Evolutionary conservation across 2,329 filamentous ascomycete genomes (phyloP).

Genomic region (Mycogone perniciosa): DNA sequence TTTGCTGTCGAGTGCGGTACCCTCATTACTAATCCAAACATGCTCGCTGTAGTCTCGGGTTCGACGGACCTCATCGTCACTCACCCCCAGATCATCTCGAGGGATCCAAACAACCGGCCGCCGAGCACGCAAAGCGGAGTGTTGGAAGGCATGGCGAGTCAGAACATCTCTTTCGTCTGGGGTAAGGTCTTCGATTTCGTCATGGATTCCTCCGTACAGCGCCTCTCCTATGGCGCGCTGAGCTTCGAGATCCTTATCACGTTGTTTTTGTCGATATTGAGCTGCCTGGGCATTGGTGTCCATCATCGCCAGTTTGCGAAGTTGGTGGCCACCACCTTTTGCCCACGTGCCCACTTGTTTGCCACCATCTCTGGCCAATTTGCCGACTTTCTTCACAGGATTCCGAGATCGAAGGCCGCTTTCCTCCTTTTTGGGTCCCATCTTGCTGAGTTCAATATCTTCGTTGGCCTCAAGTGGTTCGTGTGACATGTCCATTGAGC

Average conservation of each 20-base stretch:
- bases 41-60: constrained; percentile 70
- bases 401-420: constrained; percentile 30
- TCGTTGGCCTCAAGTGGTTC: constrained; percentile 30
- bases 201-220: constrained; percentile 79
- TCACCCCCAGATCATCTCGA: constrained; percentile 80
- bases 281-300: constrained; percentile 34
- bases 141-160: constrained; percentile 82
- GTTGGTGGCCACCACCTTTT: constrained; percentile 41
- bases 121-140: constrained; percentile 76
- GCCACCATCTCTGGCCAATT: constrained; percentile 35
- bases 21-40: constrained; percentile 93
- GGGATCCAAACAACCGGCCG: constrained; percentile 93
- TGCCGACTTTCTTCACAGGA: constrained; percentile 41
- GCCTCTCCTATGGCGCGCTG: constrained; percentile 71
- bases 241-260: constrained; percentile 59
- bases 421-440: constrained; percentile 18
- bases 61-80: constrained; percentile 80
- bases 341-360: constrained; percentile 29
- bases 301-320: constrained; percentile 36
- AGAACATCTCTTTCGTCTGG: constrained; percentile 82
- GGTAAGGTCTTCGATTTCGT: constrained; percentile 91
- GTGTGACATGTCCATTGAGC: constrained; percentile 17
- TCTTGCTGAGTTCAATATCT: constrained; percentile 35
- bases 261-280: constrained; percentile 42
- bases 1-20: constrained; percentile 79